phyloP scores from a whole-genome alignment of 148 eudicot genomes.

The Heliamphora exappendiculata region DNA sequence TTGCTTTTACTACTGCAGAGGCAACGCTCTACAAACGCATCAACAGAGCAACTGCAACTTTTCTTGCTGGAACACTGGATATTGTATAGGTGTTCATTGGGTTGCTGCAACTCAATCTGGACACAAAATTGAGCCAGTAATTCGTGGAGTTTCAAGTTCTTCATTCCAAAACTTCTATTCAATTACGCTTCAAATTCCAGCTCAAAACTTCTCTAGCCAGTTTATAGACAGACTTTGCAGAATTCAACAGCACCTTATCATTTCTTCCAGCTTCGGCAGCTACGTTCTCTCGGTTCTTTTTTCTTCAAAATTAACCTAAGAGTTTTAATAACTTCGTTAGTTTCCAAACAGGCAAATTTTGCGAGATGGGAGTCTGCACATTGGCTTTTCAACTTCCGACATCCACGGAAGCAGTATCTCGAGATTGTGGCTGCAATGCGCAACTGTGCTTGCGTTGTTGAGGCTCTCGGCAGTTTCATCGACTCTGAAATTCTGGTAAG shows the following conservation, averaged over 20 bases:
- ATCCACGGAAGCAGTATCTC: constrained; percentile 86
- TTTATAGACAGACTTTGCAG: background rate
- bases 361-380: constrained; percentile 94
- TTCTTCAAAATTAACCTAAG: background rate
- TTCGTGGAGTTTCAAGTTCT: constrained; percentile 54
- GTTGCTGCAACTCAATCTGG: constrained; percentile 64
- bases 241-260: background rate
- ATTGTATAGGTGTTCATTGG: constrained; percentile 75
- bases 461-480: constrained; percentile 51
- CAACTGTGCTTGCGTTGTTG: constrained; percentile 63
- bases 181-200: background rate
- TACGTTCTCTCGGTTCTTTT: constrained; percentile 70
- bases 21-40: constrained; percentile 61
- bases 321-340: background rate
- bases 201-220: background rate
- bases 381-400: constrained; percentile 55
- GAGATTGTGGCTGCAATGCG: constrained; percentile 58
- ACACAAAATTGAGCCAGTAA: constrained; percentile 48
- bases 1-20: constrained; percentile 29
- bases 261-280: constrained; percentile 56
- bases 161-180: constrained; percentile 32
- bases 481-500: constrained; percentile 52
- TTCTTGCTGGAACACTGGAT: constrained; percentile 64
- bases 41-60: constrained; percentile 58
- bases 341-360: constrained; percentile 50